These are phyloP conservation scores for Periconia sp. DNA, from an alignment of 2,329 filamentous ascomycete genomes.

Conservation along the genomic window DNA sequence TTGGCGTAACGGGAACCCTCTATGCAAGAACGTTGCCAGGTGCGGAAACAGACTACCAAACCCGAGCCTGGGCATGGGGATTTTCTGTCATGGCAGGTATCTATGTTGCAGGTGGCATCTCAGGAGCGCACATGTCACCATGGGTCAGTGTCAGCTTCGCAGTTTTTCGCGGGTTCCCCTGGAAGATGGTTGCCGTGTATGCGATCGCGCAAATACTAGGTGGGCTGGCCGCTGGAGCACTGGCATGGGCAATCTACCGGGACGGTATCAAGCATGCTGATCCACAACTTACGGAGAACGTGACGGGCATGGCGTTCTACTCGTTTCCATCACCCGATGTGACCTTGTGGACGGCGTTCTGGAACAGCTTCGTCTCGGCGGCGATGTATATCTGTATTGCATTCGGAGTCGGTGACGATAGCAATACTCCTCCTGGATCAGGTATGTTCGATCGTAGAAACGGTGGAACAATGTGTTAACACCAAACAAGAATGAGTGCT, in stretches of 20 bases:
- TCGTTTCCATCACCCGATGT: constrained; percentile 67
- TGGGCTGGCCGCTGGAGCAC: constrained; percentile 50
- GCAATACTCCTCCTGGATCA: constrained; percentile 48
- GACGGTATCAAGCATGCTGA: constrained; percentile 62
- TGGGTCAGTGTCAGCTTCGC: constrained; percentile 47
- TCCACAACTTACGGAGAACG: constrained; percentile 36
- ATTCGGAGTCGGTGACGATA: constrained; percentile 61
- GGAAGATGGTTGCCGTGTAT: constrained; percentile 54
- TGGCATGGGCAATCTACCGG: constrained; percentile 40
- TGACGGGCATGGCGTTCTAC: constrained; percentile 60
- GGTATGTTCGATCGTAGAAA: constrained; percentile 50
- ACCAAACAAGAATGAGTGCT: constrained; percentile 52
- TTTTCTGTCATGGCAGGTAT: constrained; percentile 56
- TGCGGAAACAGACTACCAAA: constrained; percentile 35
- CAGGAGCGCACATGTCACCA: constrained; percentile 53
- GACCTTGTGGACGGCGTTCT: constrained; percentile 67
- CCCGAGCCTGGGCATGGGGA: constrained; percentile 51
- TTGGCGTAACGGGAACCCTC: constrained; percentile 56
- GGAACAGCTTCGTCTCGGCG: constrained; percentile 69
- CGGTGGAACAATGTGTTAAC: background rate
- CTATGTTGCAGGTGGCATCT: constrained; percentile 50
- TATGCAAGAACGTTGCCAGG: constrained; percentile 51
- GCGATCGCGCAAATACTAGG: constrained; percentile 56
- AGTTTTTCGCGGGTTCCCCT: constrained; percentile 62
- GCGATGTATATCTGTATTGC: constrained; percentile 70